A percentile compares a stretch with the other conserved stretches of the same genome.
phyloP scores from a whole-genome alignment of 805 yeast genomes.

The Saccharomycopsis sp. region DNA sequence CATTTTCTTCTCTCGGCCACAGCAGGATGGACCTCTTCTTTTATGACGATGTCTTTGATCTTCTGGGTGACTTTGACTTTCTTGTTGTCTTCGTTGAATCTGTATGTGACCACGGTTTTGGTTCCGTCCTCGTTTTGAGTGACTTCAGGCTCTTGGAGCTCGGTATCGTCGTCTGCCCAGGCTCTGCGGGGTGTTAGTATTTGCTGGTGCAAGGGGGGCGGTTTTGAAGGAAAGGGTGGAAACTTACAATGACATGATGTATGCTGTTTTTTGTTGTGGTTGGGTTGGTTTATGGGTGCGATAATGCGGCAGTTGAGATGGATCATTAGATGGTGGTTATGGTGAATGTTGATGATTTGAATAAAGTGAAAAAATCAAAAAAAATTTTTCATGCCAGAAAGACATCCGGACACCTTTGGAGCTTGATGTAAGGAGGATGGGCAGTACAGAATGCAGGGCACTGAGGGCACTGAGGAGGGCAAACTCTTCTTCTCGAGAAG shows the following conservation, averaged over 20 bases:
- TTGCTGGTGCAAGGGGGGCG: background rate
- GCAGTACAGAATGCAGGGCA: too few relatives aligned
- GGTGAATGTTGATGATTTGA: background rate
- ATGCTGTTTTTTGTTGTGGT: background rate
- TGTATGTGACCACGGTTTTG: conserved; percentile 75
- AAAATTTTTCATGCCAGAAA: background rate
- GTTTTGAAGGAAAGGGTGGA: background rate
- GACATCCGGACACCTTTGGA: background rate
- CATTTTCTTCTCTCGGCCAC: conserved; percentile 87
- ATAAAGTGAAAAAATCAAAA: background rate
- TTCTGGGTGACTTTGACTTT: conserved; percentile 84
- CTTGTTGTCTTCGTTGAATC: conserved; percentile 69
- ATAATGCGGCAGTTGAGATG: too few relatives aligned
- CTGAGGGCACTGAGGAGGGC: too few relatives aligned
- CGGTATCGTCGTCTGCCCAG: conserved; percentile 74
- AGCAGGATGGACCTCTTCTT: conserved; percentile 74
- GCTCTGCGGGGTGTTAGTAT: conserved; percentile 22
- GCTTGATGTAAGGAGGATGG: too few relatives aligned
- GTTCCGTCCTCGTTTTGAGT: conserved; percentile 82
- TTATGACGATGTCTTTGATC: conserved; percentile 67
- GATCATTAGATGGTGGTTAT: too few relatives aligned
- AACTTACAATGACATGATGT: background rate
- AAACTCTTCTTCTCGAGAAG: too few relatives aligned
- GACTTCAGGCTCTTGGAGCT: conserved; percentile 66
- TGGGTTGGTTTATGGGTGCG: background rate